phyloP scores from a whole-genome alignment of 768 basidiomycete species.

The Suillus brevipes region DNA sequence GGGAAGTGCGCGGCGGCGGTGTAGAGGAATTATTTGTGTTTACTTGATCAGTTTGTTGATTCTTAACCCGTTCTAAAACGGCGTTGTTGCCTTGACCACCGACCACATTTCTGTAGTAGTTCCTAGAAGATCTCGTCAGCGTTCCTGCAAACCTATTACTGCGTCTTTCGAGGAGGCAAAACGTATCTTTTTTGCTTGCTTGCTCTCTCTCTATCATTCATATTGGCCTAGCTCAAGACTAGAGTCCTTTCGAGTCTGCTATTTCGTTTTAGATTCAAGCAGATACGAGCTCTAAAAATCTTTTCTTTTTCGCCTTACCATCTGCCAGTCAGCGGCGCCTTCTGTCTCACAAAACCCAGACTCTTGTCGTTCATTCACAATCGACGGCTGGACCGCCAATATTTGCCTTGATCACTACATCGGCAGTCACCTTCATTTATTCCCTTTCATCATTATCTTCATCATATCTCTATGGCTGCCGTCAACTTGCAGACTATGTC shows the following conservation, averaged over 20 bases:
- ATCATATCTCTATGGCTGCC: constrained; percentile 55
- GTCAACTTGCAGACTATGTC: constrained; percentile 76
- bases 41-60: neutral
- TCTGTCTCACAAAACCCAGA: neutral
- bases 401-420: constrained; percentile 29
- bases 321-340: neutral
- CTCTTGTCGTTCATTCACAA: constrained; percentile 20
- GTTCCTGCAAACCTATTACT: constrained; percentile 18
- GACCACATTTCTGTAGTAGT: constrained; percentile 33
- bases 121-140: constrained; percentile 34
- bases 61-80: constrained; percentile 20
- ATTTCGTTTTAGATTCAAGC: neutral
- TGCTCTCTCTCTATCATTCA: neutral
- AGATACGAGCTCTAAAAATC: constrained; percentile 1
- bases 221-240: constrained; percentile 3
- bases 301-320: neutral
- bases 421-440: constrained; percentile 40
- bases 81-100: constrained; percentile 56
- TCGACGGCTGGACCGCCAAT: constrained; percentile 59
- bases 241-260: neutral
- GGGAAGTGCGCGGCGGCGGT: constrained; percentile 5
- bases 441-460: constrained; percentile 13
- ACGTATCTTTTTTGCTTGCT: constrained; percentile 1
- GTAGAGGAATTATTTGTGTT: neutral
- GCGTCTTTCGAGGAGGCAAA: constrained; percentile 4